A percentile compares a stretch with the other conserved stretches of the same genome.
Evolutionary conservation across 441 rosid species (phyloP).

Genomic region (Adansonia gregorii): DNA sequence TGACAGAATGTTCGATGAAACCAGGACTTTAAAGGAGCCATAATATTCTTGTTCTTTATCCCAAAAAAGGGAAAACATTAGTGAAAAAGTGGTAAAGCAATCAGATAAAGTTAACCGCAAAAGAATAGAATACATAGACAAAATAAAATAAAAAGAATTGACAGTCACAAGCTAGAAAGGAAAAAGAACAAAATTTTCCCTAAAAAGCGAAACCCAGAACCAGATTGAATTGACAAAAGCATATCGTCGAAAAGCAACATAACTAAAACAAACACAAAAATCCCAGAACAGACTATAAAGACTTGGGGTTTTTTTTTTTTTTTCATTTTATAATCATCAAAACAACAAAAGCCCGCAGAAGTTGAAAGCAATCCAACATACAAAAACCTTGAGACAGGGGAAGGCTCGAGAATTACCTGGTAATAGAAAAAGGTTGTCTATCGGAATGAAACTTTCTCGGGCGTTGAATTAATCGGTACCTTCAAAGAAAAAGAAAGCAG

Average conservation of each 20-base stretch:
- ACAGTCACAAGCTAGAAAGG: not conserved
- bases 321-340: not conserved
- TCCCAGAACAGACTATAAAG: not conserved
- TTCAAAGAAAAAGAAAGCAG: not conserved
- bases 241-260: not conserved
- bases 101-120: not conserved
- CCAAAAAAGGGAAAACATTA: not conserved
- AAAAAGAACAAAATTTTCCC: not conserved
- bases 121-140: not conserved
- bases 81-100: not conserved
- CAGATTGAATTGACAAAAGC: not conserved
- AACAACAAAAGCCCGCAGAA: not conserved
- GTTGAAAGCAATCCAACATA: not conserved
- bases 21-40: not conserved
- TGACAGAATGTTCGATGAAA: not conserved
- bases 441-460: not conserved
- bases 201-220: not conserved
- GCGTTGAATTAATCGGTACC: not conserved
- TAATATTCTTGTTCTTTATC: not conserved
- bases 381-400: not conserved
- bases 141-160: not conserved
- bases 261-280: not conserved
- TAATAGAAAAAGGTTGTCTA: not conserved
- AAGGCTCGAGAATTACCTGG: not conserved
- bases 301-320: not conserved